Conservation (phyloP, 176 grass and related monocot genomes). For the Ensete ventricosum region DNA sequence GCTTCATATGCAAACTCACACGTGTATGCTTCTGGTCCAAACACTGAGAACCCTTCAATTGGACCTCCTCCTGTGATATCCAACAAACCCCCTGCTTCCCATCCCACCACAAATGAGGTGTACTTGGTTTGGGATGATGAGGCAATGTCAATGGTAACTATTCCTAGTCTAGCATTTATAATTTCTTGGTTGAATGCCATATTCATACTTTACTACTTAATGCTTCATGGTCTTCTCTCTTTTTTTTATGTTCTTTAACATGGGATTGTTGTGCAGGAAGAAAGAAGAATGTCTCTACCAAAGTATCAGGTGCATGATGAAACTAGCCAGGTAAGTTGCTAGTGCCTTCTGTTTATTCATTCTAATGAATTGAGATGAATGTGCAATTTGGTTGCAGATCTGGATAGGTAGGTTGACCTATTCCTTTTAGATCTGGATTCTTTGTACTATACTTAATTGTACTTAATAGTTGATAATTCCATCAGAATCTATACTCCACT, state of each 20-base stretch:
- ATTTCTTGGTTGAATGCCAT: conserved; percentile 11
- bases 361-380: conserved; percentile 20
- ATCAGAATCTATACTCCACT: not conserved
- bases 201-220: not conserved
- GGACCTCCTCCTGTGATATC: conserved; percentile 38
- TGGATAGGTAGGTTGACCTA: conserved; percentile 6
- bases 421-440: not conserved
- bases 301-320: conserved; percentile 99
- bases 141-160: conserved; percentile 90
- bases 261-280: conserved; percentile 57
- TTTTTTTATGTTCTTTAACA: conserved; percentile 8
- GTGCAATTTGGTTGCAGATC: conserved; percentile 10
- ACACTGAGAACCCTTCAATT: conserved; percentile 38
- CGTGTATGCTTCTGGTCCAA: conserved; percentile 43
- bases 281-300: conserved; percentile 70
- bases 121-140: conserved; percentile 98
- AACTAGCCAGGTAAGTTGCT: conserved; percentile 99
- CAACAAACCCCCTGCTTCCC: conserved; percentile 53
- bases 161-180: conserved; percentile 9
- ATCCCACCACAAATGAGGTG: conserved; percentile 66
- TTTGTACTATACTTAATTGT: not conserved
- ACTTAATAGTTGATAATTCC: not conserved
- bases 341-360: conserved; percentile 30
- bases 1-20: conserved; percentile 25
- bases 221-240: not conserved